phyloP scores from a whole-genome alignment of 2,329 filamentous ascomycete genomes.

The Colletotrichum trifolii region DNA sequence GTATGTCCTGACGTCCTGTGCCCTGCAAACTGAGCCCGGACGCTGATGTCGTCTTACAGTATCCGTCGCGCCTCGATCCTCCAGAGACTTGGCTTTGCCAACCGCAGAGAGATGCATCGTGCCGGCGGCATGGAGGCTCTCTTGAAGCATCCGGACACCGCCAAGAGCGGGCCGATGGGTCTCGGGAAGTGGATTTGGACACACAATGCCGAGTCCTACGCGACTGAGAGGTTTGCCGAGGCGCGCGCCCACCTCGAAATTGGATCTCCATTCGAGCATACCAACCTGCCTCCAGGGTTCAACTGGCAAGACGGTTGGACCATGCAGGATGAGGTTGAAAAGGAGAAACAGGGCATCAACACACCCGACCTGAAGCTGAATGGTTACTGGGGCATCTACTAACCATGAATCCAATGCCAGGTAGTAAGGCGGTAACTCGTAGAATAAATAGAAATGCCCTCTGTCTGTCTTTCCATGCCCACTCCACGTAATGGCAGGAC shows the following conservation, averaged over 20 bases:
- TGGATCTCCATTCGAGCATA: constrained; percentile 9
- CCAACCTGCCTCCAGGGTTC: constrained; percentile 3
- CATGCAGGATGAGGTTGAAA: constrained; percentile 20
- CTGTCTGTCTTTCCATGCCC: too few species aligned
- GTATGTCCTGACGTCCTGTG: background rate
- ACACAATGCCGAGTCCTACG: constrained; percentile 9
- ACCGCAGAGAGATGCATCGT: constrained; percentile 9
- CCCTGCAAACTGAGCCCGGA: background rate
- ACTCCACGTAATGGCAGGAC: constrained; percentile 38
- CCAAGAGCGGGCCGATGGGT: constrained; percentile 10
- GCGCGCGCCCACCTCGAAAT: constrained; percentile 2
- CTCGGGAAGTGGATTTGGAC: constrained; percentile 16
- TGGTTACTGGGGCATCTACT: constrained; percentile 18
- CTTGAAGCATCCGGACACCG: constrained; percentile 3
- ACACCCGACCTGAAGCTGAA: constrained; percentile 23
- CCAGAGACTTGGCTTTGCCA: constrained; percentile 5
- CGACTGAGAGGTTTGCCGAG: background rate
- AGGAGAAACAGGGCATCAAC: constrained; percentile 15
- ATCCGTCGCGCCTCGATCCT: constrained; percentile 2
- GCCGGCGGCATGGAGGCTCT: constrained; percentile 7
- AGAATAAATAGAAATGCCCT: background rate
- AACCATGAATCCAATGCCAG: background rate
- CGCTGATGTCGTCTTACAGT: rapidly evolving
- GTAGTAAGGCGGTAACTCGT: background rate
- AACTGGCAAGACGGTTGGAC: constrained; percentile 14